A percentile compares a stretch with the other conserved stretches of the same genome.
Conservation (phyloP, 495 filamentous ascomycete genomes). For the Pyrenula aspistea region DNA sequence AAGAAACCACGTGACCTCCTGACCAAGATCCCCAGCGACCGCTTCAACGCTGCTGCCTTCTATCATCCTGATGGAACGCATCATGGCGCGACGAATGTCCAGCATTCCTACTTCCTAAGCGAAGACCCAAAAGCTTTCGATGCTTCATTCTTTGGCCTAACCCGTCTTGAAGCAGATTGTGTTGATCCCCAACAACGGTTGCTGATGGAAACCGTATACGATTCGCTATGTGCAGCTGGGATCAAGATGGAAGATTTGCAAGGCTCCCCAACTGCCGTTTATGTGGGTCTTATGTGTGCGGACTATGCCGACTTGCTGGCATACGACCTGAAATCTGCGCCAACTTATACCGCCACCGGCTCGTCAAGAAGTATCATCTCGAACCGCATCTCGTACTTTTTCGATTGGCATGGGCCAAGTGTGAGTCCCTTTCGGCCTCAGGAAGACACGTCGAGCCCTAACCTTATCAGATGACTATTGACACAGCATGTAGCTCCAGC, state of each 20-base stretch:
- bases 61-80: slow-evolving; percentile 23
- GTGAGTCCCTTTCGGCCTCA: not conserved
- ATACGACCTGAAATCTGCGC: slow-evolving; percentile 24
- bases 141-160: slow-evolving; percentile 37
- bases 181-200: slow-evolving; percentile 40
- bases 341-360: slow-evolving; percentile 35
- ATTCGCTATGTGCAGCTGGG: slow-evolving; percentile 35
- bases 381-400: slow-evolving; percentile 25
- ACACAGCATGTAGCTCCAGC: slow-evolving; percentile 26
- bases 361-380: slow-evolving; percentile 22
- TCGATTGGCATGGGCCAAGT: slow-evolving; percentile 22
- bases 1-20: slow-evolving; percentile 8
- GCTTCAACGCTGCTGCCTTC: slow-evolving; percentile 34
- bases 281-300: slow-evolving; percentile 25
- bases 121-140: slow-evolving; percentile 45
- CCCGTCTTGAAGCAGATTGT: slow-evolving; percentile 25
- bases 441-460: slow-evolving; percentile 7
- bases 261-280: slow-evolving; percentile 35
- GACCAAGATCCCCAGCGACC: slow-evolving; percentile 8
- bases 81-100: slow-evolving; percentile 16
- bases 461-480: slow-evolving; percentile 20
- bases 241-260: slow-evolving; percentile 26
- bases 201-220: slow-evolving; percentile 29
- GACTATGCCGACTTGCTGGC: slow-evolving; percentile 32
- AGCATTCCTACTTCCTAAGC: slow-evolving; percentile 27